Evolutionary conservation across 768 basidiomycete species (phyloP).

Genomic region (Pulveroboletus sp.): DNA sequence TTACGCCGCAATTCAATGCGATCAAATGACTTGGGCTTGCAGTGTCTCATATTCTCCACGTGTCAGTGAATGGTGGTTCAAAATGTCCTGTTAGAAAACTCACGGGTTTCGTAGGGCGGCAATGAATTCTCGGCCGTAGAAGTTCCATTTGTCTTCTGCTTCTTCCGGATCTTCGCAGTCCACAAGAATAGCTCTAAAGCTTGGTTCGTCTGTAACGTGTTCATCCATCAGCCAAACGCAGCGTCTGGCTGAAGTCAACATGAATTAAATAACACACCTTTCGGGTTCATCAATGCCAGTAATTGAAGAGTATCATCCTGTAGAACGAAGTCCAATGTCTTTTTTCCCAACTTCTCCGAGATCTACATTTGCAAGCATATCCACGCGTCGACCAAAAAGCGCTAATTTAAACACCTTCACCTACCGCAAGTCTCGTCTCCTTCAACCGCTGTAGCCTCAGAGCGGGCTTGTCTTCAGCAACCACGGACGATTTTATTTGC

Average conservation of each 20-base stretch:
- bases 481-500: neutral
- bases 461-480: conserved; percentile 10
- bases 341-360: conserved; percentile 1
- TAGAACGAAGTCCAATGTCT: conserved; percentile 11
- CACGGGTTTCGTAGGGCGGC: conserved; percentile 14
- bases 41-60: neutral
- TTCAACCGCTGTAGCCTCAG: conserved; percentile 14
- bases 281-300: conserved; percentile 17
- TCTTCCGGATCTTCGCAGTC: conserved; percentile 15
- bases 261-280: conserved; percentile 9
- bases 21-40: conserved; percentile 15
- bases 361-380: conserved; percentile 13
- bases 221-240: neutral
- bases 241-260: neutral
- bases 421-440: conserved; percentile 18
- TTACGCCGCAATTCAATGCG: conserved; percentile 26
- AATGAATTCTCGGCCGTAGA: conserved; percentile 20
- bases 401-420: neutral
- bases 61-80: neutral
- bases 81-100: neutral
- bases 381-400: neutral
- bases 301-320: conserved; percentile 24
- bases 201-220: conserved; percentile 9
- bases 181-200: conserved; percentile 10
- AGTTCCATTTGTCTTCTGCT: conserved; percentile 17